Evolutionary conservation across 345 rosid genomes (phyloP).

Genomic region (Rhodamnia argentea): DNA sequence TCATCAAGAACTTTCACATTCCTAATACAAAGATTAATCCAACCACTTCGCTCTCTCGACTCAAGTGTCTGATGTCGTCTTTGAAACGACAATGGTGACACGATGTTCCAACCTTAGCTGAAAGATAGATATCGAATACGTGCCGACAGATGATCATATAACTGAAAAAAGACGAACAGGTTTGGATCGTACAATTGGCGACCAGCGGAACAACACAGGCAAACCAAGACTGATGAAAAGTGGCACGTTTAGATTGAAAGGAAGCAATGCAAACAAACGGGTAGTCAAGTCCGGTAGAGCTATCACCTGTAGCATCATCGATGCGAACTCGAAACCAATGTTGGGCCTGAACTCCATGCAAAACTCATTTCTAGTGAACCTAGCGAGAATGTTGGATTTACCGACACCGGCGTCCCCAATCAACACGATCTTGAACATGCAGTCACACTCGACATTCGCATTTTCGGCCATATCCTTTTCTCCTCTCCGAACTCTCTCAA

Average conservation of each 20-base stretch:
- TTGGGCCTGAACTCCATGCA: constrained; percentile 72
- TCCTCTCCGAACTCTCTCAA: constrained; percentile 9
- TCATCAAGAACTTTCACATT: neutral
- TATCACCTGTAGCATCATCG: constrained; percentile 51
- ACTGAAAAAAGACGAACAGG: neutral
- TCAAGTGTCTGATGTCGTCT: neutral
- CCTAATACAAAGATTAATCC: neutral
- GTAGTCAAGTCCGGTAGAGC: neutral
- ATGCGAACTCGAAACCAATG: constrained; percentile 68
- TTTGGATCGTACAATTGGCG: neutral
- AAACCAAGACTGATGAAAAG: neutral
- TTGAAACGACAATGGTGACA: neutral
- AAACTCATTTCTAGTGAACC: constrained; percentile 65
- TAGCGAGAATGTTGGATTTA: constrained; percentile 62
- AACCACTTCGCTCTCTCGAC: neutral
- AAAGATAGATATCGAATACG: neutral
- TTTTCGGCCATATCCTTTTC: constrained; percentile 34
- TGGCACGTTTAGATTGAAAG: neutral
- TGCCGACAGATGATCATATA: neutral
- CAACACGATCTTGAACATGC: constrained; percentile 68
- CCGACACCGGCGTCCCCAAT: constrained; percentile 80
- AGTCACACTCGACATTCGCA: constrained; percentile 60
- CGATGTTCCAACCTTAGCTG: neutral
- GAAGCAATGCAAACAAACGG: neutral
- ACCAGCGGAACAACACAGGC: neutral